A percentile compares a stretch with the other conserved stretches of the same genome.
Evolutionary conservation across 140 eudicot species (phyloP).

Genomic region (Erigeron philadelphicus): DNA sequence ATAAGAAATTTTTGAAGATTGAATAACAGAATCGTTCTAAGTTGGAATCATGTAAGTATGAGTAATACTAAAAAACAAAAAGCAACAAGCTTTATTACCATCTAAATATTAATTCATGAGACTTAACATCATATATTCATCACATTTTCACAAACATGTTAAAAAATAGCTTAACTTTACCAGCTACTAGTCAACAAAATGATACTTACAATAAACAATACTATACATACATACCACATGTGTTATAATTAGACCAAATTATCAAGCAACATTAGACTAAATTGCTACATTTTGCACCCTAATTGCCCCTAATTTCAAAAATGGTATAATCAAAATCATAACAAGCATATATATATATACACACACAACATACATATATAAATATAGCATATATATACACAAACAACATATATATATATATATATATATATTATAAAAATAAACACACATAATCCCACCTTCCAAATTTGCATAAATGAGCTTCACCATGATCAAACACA

Average conservation of each 20-base stretch:
- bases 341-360: background rate
- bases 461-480: slow-evolving; percentile 57
- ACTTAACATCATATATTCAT: background rate
- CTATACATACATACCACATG: slow-evolving; percentile 10
- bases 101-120: background rate
- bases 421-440: no score
- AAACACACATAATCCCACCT: slow-evolving; percentile 37
- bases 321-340: background rate
- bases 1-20: no score
- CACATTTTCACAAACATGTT: background rate
- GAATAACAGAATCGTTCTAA: no score
- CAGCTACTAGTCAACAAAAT: slow-evolving; percentile 12
- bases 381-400: no score
- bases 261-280: background rate
- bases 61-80: background rate
- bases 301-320: slow-evolving; percentile 24
- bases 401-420: background rate
- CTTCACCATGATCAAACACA: slow-evolving; percentile 38
- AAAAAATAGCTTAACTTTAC: background rate
- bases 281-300: slow-evolving; percentile 18
- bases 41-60: background rate
- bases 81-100: background rate
- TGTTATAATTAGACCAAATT: background rate
- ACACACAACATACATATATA: background rate
- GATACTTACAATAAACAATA: slow-evolving; percentile 4